Percentiles rank a stretch among this genome's conserved stretches.
Conservation (phyloP, 2,329 filamentous ascomycete genomes). For the Colletotrichum godetiae region DNA sequence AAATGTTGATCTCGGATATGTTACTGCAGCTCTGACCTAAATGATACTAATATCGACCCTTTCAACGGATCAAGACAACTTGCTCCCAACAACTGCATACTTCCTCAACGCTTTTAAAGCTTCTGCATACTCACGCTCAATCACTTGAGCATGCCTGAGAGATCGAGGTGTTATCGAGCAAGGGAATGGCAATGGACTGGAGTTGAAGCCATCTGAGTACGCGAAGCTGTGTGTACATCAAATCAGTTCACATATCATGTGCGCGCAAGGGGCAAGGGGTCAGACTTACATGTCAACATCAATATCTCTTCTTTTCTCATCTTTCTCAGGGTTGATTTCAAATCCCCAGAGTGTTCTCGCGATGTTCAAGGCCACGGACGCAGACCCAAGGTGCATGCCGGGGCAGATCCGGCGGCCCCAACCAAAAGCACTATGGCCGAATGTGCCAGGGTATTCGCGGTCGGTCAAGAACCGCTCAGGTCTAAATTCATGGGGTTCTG, state of each 20-base stretch:
- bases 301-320: conserved; percentile 37
- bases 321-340: conserved; percentile 43
- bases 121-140: conserved; percentile 44
- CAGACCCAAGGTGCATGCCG: conserved; percentile 62
- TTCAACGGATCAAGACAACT: conserved; percentile 33
- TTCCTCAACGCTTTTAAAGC: conserved; percentile 42
- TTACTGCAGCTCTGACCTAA: too few relatives aligned
- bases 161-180: conserved; percentile 52
- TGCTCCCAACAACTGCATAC: conserved; percentile 40
- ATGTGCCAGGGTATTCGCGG: conserved; percentile 48
- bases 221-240: conserved; percentile 46
- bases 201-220: conserved; percentile 56
- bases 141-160: conserved; percentile 41
- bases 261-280: background rate
- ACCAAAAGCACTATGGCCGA: conserved; percentile 55
- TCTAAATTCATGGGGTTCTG: conserved; percentile 51
- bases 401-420: conserved; percentile 56
- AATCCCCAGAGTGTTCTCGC: conserved; percentile 66
- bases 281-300: conserved; percentile 52
- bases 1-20: too few relatives aligned
- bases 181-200: conserved; percentile 52
- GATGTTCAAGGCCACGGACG: conserved; percentile 59
- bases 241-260: background rate
- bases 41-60: too few relatives aligned
- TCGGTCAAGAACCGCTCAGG: conserved; percentile 49